phyloP scores from a whole-genome alignment of 768 basidiomycete species.

The Inosperma sp. region DNA sequence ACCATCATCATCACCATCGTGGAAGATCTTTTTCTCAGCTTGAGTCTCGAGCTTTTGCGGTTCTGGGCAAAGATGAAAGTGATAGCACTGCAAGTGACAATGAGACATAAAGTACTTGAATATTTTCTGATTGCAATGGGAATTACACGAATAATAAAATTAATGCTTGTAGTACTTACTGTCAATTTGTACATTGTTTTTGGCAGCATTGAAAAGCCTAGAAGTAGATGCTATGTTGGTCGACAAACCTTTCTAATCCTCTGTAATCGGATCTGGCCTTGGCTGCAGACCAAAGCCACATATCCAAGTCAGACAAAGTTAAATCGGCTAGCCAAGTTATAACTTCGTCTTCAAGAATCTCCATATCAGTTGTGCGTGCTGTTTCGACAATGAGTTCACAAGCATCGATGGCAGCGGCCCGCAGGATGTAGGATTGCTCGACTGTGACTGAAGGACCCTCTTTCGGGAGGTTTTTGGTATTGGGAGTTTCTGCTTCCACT shows the following conservation, averaged over 20 bases:
- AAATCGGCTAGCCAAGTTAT: constrained; percentile 54
- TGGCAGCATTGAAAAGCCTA: no score
- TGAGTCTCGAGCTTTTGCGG: constrained; percentile 65
- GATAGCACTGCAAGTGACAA: constrained; percentile 76
- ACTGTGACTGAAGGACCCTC: constrained; percentile 51
- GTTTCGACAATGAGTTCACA: constrained; percentile 62
- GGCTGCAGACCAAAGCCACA: constrained; percentile 80
- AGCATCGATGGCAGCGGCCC: constrained; percentile 77
- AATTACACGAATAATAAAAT: not conserved
- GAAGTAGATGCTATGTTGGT: constrained; percentile 65
- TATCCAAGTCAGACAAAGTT: constrained; percentile 58
- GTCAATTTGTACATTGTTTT: no score
- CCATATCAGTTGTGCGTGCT: constrained; percentile 37
- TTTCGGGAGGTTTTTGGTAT: constrained; percentile 19
- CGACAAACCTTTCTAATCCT: constrained; percentile 59
- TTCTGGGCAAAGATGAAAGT: constrained; percentile 86
- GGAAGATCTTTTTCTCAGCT: constrained; percentile 33
- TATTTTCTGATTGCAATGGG: not conserved
- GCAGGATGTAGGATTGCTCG: constrained; percentile 65
- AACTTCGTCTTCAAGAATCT: constrained; percentile 14
- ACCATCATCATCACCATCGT: constrained; percentile 17
- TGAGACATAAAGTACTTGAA: constrained; percentile 13
- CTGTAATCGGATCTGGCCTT: constrained; percentile 75
- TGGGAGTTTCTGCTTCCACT: not conserved
- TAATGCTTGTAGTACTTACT: no score